Evolutionary conservation across 345 rosid genomes (phyloP), one percentile per base, ranked within the genome.

Genomic region (Hypericum perforatum): DNA sequence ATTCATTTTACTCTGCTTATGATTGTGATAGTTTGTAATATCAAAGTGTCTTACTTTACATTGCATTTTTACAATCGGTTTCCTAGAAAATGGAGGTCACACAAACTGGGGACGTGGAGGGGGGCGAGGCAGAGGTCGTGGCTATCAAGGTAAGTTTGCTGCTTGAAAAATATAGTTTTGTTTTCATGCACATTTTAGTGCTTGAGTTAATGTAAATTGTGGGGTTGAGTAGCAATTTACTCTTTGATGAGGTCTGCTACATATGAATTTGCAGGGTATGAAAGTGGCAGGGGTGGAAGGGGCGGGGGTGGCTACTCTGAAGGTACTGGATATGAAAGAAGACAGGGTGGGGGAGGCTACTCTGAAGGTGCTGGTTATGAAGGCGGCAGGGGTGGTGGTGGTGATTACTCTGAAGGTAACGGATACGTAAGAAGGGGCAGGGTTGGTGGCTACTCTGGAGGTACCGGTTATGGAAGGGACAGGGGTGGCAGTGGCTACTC

Each of bases 91-190:
- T 50, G 77, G 70, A 60, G 75, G 75, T 13, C 66, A 77, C 52
- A 56, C 73, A 50, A 66, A 72, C 58, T 16, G 71, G 71, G 69
- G 73, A 16, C 63, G 77, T 55, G 77, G 77, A 60, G 77, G 82
- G 48, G 73, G 75, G 16, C 60, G 77, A 54, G 79, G 77, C 11
- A 59, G 72, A 62, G 67, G 58, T 54, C 66, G 70, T 70, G 79
- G 77, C 16, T 58, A 74, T 66, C 77, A 60, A 55, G 75, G 82
- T 78, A 74, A 67, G 37, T 72, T 69, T 53, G 67, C 49, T 22
- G 32, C 32, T 22, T 22, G 32, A 22, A 22, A 4, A 22, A 22
- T 1, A 22, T 22, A 1, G 2, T 1, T 22, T 22, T 22, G 1
- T 4, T 22, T 4, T 22, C 32, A 22, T 22, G 32, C 32, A 4